Evolutionary conservation across 352 stramenopile genomes (phyloP).

Genomic region (Globisporangium iwayamae): DNA sequence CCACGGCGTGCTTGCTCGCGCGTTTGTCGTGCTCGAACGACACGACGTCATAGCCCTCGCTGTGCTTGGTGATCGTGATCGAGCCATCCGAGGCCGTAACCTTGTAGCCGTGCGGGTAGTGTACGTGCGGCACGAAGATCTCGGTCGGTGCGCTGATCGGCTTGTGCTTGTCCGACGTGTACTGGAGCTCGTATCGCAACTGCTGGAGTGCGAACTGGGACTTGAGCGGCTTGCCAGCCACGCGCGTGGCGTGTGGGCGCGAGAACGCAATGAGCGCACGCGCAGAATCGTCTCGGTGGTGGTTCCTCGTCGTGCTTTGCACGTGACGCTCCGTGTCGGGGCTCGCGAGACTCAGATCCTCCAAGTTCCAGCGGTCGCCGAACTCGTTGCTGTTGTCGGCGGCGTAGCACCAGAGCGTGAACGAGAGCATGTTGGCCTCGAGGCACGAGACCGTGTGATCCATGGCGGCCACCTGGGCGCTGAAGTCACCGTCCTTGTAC

Average conservation of each 20-base stretch:
- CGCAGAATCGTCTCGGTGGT: conserved; percentile 35
- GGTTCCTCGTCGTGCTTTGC: not conserved
- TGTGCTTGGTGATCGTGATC: conserved; percentile 29
- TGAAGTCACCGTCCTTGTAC: conserved; percentile 46
- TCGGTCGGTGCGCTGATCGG: conserved; percentile 32
- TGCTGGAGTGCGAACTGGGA: conserved; percentile 49
- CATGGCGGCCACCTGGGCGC: conserved; percentile 46
- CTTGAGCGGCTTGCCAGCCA: conserved; percentile 53
- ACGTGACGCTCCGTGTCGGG: conserved; percentile 16
- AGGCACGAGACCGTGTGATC: conserved; percentile 74
- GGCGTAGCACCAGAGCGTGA: conserved; percentile 91
- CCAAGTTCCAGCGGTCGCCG: conserved; percentile 86
- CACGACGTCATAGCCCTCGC: conserved; percentile 62
- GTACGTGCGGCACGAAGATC: conserved; percentile 68
- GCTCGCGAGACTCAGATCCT: conserved; percentile 84
- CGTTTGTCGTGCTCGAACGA: conserved; percentile 40
- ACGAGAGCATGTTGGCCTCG: conserved; percentile 73
- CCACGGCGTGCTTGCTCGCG: conserved; percentile 26
- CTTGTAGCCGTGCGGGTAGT: conserved; percentile 66
- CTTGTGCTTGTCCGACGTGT: conserved; percentile 24
- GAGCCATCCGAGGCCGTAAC: conserved; percentile 57
- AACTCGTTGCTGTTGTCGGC: conserved; percentile 73
- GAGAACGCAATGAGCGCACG: conserved; percentile 57
- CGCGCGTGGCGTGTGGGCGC: conserved; percentile 61
- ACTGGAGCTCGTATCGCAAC: conserved; percentile 60